Percentiles rank a stretch among this genome's conserved stretches.
Conservation (phyloP, 768 basidiomycete genomes). For the Auricularia sp. region DNA sequence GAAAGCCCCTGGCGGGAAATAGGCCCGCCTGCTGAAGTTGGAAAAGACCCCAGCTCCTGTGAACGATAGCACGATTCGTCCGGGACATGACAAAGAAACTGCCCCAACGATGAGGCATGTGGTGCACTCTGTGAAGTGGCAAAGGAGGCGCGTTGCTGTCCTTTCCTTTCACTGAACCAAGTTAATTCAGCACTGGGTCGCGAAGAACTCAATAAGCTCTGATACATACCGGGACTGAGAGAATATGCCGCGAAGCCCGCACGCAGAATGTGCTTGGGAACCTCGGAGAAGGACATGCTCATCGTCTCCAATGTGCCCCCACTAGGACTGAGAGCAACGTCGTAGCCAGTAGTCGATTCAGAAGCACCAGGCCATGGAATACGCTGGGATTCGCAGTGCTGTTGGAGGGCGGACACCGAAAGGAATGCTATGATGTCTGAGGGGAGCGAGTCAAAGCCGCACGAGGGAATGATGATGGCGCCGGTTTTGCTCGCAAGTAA, state of each 20-base stretch:
- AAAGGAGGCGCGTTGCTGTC: slow-evolving; percentile 16
- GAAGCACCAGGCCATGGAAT: slow-evolving; percentile 22
- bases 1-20: background rate
- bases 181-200: background rate
- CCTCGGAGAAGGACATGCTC: slow-evolving; percentile 12
- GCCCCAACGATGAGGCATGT: slow-evolving; percentile 31
- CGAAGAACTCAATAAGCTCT: background rate
- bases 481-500: slow-evolving; percentile 59
- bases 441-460: slow-evolving; percentile 71
- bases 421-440: slow-evolving; percentile 63
- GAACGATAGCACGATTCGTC: slow-evolving; percentile 40
- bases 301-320: slow-evolving; percentile 47
- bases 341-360: slow-evolving; percentile 47
- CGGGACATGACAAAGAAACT: slow-evolving; percentile 35
- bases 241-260: slow-evolving; percentile 28
- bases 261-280: slow-evolving; percentile 20
- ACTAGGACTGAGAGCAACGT: background rate
- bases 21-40: slow-evolving; percentile 18
- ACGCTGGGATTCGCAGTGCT: slow-evolving; percentile 16
- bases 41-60: slow-evolving; percentile 47
- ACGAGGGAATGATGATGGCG: slow-evolving; percentile 69
- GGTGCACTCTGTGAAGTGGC: slow-evolving; percentile 23
- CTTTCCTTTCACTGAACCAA: slow-evolving; percentile 7
- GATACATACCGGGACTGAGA: slow-evolving; percentile 34
- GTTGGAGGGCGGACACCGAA: slow-evolving; percentile 59